Evolutionary conservation across 176 grass and related monocot genomes (phyloP).

Genomic region (Canna indica): DNA sequence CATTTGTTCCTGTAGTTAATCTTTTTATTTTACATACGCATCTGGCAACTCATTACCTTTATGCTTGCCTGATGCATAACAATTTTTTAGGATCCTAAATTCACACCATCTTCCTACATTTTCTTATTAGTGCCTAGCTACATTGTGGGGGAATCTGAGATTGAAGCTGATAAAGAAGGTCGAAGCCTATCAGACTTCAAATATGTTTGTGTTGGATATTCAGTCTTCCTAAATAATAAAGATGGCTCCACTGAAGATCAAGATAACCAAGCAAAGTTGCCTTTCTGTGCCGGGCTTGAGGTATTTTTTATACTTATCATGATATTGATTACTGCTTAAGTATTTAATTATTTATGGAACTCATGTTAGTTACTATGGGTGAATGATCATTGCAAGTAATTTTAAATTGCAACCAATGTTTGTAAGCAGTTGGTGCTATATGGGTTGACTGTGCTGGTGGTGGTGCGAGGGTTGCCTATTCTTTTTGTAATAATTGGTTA

Average conservation of each 20-base stretch:
- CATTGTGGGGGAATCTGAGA: constrained; percentile 71
- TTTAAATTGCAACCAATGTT: too few relatives aligned
- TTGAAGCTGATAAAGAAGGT: constrained; percentile 71
- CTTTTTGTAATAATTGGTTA: too few relatives aligned
- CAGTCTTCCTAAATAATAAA: constrained; percentile 65
- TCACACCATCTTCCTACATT: neutral
- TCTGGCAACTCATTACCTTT: neutral
- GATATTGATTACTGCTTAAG: neutral
- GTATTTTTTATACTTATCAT: constrained; percentile 22
- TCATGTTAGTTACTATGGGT: neutral
- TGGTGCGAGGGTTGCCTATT: too few relatives aligned
- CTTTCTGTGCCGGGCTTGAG: constrained; percentile 82
- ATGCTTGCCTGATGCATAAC: neutral
- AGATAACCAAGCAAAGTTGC: constrained; percentile 46
- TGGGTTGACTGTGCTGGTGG: too few relatives aligned
- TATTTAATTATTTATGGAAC: neutral
- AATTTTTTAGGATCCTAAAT: neutral
- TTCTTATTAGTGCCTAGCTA: constrained; percentile 49
- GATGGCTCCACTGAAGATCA: constrained; percentile 26
- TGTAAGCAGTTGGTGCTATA: too few relatives aligned
- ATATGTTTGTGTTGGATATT: constrained; percentile 82
- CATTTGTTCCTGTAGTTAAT: too few relatives aligned
- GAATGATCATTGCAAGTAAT: neutral
- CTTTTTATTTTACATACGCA: neutral
- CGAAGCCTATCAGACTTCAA: constrained; percentile 68